These are phyloP conservation scores for Russula ochroleuca DNA, from an alignment of 768 basidiomycete species.

Conservation along the genomic window DNA sequence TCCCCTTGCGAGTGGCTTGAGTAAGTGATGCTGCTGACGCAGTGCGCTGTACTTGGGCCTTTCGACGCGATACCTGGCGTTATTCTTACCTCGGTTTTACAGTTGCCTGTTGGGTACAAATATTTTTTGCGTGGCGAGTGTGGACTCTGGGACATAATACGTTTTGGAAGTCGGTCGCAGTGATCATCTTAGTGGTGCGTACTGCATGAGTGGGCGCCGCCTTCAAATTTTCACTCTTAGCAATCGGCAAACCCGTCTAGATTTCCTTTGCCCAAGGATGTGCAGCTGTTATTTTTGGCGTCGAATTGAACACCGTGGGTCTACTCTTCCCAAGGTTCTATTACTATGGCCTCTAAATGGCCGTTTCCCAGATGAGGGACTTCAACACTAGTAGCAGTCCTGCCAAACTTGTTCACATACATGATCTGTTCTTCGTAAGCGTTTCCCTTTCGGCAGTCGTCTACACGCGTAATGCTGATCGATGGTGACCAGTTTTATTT, in stretches of 20 bases:
- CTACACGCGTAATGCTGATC: background rate
- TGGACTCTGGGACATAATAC: background rate
- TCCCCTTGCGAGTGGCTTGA: background rate
- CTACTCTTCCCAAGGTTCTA: background rate
- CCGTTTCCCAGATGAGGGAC: no score
- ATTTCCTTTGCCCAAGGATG: background rate
- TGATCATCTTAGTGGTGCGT: background rate
- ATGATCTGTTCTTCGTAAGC: background rate
- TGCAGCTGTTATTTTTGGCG: background rate
- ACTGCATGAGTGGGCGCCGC: no score
- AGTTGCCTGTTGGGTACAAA: conserved; percentile 12
- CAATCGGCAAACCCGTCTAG: background rate
- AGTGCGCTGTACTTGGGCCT: background rate
- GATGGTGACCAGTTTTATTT: background rate
- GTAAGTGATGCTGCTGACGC: no score
- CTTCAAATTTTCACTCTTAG: background rate
- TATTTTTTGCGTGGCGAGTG: conserved; percentile 13
- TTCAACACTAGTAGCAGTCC: no score
- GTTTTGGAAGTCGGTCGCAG: conserved; percentile 8
- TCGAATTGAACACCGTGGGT: background rate
- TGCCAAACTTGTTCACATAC: no score
- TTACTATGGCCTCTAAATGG: background rate
- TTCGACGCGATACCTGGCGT: background rate
- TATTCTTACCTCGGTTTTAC: background rate
- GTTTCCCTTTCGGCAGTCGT: background rate